These are phyloP conservation scores for Diplodia scrobiculata DNA, from an alignment of 2,329 filamentous ascomycete species.

Conservation along the genomic window DNA sequence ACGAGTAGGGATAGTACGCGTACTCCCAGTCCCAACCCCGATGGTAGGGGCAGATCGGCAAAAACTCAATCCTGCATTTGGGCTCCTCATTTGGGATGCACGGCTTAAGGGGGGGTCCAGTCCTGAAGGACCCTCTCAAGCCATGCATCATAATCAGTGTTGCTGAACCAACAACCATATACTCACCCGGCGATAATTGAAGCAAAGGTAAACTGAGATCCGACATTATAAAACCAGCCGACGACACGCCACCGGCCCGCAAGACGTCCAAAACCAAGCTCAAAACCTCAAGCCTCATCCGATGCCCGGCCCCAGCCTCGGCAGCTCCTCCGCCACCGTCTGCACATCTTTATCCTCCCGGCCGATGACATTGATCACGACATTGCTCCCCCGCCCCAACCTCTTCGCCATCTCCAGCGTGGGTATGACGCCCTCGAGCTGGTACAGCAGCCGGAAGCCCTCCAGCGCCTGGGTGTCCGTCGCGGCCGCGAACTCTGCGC, in stretches of 20 bases:
- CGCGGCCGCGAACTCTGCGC: constrained; percentile 85
- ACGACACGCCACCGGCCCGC: no score
- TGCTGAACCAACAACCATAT: no score
- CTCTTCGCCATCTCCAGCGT: constrained; percentile 90
- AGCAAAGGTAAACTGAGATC: no score
- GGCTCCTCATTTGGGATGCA: no score
- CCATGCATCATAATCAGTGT: background rate
- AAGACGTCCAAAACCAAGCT: no score
- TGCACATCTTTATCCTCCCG: constrained; percentile 98
- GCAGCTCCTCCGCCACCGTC: constrained; percentile 92
- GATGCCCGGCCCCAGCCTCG: constrained; percentile 83
- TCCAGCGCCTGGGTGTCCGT: constrained; percentile 88
- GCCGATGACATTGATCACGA: constrained; percentile 91
- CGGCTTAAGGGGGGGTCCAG: background rate
- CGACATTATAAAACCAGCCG: no score
- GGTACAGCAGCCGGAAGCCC: constrained; percentile 79
- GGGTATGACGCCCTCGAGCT: constrained; percentile 97
- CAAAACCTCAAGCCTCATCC: constrained; percentile 64
- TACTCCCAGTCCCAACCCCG: background rate
- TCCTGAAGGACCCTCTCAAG: background rate
- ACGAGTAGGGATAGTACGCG: no score
- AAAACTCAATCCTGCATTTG: background rate
- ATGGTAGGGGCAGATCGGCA: background rate
- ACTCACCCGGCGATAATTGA: no score
- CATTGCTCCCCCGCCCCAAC: constrained; percentile 81